Base-by-base conservation (phyloP, 768 basidiomycete species). In the Trametes villosa region DNA sequence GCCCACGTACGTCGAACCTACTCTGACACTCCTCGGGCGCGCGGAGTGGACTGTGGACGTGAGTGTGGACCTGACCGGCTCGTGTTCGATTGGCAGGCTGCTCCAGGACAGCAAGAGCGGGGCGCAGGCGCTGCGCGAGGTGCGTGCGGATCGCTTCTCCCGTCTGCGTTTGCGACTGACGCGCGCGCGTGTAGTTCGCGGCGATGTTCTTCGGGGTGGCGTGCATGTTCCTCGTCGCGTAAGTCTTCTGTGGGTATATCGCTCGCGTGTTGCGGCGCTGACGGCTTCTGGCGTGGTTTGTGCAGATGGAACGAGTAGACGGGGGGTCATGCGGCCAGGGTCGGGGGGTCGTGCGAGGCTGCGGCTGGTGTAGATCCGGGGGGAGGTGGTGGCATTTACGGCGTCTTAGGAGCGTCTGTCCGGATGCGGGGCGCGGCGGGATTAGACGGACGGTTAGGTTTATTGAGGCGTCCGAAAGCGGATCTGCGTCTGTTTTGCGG, bases 211-310 rank as follows among this genome's bases (percentile, higher is more conserved):
- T 96, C 73, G 94, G 94, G 30, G 94, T 96, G 66, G 72, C 83
- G 70, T 95, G 93, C 79, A 96, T 96, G 94, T 88, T 93, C 73
- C 73, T 91, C 71, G 92, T 94, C 72, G 92, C 92, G 90, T 94
- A 83, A 86, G 91, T 84, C 52, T 30, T 38, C 20, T 61, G 50
- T 61, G 18, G 46, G 41, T n/a, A 33, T 63, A n/a, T 56, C 29
- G 34, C 27, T 48, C 31, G n/a, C 42, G 48, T 53, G 41, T 49
- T 4, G 59, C 30, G 55, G 20, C 56, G 50, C 63, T 64, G 55
- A 64, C 53, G 41, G 59, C 54, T 45, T 56, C 57, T n/a, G 24
- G n/a, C n/a, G 44, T 53, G 42, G 40, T 34, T 60, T 50, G 57
- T 62, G 49, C 72, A 91, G 89, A 67, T 91, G 90, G 90, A 91